Evolutionary conservation across 768 basidiomycete genomes (phyloP), one percentile per base, ranked within the genome.

Genomic region (Trametes cubensis): DNA sequence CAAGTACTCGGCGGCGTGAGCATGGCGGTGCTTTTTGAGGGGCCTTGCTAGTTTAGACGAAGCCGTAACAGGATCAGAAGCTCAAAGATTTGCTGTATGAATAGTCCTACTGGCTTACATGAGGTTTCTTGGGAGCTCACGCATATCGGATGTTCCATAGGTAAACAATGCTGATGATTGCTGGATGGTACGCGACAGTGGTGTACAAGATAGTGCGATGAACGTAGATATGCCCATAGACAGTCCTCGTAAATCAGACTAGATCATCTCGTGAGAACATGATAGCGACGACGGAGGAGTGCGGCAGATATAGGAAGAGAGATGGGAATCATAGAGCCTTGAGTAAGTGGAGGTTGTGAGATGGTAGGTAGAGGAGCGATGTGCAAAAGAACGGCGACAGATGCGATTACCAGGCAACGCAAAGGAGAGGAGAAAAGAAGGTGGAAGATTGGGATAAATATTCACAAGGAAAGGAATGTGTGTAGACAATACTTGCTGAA

Each of bases 1-100:
- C 70, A 92, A 87, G 70, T 91, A 93, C 71, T 94, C 92, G 2
- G 71, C 44, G 46, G 45, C 52, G 7, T 30, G 45, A 21, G 28
- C 17, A 18, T 39, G 6, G 38, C 34, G 7, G 34, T 6, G 2
- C 2, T 11, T 2, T 34, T 34, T 6, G 10, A 10, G 34, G 6
- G 2, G 10, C 2, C 6, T 34, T 34, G 34, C 5, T 34, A 34
- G 34, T 4, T 34, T 34, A 34, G 34, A 34, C 34, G 34, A 34
- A 34, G 34, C 34, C 6, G 25, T 18, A n/a, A n/a, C 20, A 18
- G 57, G 17, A 54, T 8, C 39, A 34, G 49, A 53, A 55, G 30
- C 26, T 45, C 25, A 41, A 28, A 59, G n/a, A 30, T 34, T 25
- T 38, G 55, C 38, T 64, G 63, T 64, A 60, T 25, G 46, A 46